These are phyloP conservation scores for Fraxinus baroniana DNA, from an alignment of 305 asterid species.

Conservation along the genomic window DNA sequence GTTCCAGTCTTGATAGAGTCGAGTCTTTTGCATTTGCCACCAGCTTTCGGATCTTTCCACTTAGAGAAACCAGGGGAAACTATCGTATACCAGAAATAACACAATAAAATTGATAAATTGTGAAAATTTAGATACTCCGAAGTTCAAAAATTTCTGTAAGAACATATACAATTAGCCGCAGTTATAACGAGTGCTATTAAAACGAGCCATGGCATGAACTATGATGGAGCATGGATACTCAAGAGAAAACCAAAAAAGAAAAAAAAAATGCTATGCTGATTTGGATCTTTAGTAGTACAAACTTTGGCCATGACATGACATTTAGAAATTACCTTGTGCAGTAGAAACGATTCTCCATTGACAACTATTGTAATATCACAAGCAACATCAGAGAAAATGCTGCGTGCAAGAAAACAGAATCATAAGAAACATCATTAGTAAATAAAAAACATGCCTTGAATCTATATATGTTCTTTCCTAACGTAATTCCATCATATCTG, in stretches of 20 bases:
- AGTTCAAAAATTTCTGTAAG: neutral
- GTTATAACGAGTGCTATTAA: neutral
- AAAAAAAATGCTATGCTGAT: neutral
- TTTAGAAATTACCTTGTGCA: constrained; percentile 53
- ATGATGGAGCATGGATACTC: neutral
- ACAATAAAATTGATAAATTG: constrained; percentile 21
- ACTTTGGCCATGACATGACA: neutral
- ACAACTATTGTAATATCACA: constrained; percentile 64
- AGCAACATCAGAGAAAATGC: constrained; percentile 70
- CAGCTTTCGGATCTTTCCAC: constrained; percentile 62
- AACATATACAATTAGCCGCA: neutral
- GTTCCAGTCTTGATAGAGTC: constrained; percentile 42
- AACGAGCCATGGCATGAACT: neutral
- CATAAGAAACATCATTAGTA: neutral
- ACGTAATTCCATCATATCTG: neutral
- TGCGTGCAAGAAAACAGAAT: constrained; percentile 26
- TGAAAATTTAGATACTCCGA: neutral
- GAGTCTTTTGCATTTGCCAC: constrained; percentile 45
- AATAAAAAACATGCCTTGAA: neutral
- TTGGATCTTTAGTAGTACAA: neutral
- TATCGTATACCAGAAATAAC: constrained; percentile 12
- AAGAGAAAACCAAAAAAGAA: neutral
- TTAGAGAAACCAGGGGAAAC: constrained; percentile 65
- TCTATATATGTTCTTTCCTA: neutral
- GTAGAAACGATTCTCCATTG: constrained; percentile 54